These are phyloP conservation scores for Tuber brumale DNA, from an alignment of 495 filamentous ascomycete species.

Conservation along the genomic window DNA sequence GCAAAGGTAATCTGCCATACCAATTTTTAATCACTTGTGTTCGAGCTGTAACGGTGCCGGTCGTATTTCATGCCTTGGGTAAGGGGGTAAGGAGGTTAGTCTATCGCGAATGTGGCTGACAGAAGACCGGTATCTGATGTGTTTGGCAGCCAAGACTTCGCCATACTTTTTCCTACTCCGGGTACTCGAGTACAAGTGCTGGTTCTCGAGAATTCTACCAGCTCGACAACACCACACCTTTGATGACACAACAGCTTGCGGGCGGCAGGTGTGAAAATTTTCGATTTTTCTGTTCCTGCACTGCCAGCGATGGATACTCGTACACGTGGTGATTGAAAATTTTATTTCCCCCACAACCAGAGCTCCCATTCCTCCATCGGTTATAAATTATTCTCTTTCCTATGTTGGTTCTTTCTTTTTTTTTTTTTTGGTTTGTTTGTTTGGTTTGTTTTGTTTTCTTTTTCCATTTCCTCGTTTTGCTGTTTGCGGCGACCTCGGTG, in stretches of 20 bases:
- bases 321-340: conserved; percentile 1
- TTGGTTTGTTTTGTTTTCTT: background rate
- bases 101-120: no score
- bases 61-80: no score
- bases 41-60: no score
- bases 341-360: background rate
- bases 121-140: no score
- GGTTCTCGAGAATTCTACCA: background rate
- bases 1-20: no score
- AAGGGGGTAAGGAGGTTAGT: no score
- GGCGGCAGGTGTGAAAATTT: background rate
- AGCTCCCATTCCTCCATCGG: background rate
- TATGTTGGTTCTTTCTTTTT: background rate
- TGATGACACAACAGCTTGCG: background rate
- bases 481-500: background rate
- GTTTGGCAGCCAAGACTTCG: no score
- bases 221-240: background rate
- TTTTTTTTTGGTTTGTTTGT: background rate
- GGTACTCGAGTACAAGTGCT: no score
- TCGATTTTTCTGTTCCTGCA: background rate
- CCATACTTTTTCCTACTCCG: no score
- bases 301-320: background rate
- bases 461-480: background rate
- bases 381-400: conserved; percentile 1
- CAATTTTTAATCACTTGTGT: no score